Evolutionary conservation across 2,329 filamentous ascomycete species (phyloP).

Genomic region (Apiospora rasikravindrae): DNA sequence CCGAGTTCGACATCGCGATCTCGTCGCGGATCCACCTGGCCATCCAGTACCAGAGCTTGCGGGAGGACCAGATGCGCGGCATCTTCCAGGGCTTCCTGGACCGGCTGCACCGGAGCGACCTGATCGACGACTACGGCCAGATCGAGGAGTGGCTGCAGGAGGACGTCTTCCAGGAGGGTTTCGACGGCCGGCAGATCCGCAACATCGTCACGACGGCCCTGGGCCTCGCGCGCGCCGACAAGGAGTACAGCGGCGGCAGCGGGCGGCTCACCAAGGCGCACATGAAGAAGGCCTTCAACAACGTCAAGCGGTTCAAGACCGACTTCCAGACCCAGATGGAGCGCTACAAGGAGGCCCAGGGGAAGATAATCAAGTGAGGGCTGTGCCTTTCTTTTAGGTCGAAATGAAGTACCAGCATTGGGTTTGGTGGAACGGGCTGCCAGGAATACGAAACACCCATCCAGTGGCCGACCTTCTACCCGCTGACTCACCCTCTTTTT

Average conservation of each 20-base stretch:
- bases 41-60: constrained; percentile 27
- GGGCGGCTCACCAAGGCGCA: neutral
- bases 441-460: too few species aligned
- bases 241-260: neutral
- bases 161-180: neutral
- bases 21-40: constrained; percentile 32
- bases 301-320: neutral
- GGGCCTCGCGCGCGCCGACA: constrained; percentile 9
- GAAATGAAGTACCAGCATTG: too few species aligned
- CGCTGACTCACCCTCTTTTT: too few species aligned
- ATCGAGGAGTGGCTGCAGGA: neutral
- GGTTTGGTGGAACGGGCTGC: too few species aligned
- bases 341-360: neutral
- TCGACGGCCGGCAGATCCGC: constrained; percentile 24
- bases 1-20: constrained; percentile 32
- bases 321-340: neutral
- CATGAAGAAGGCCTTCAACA: neutral
- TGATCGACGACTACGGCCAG: neutral
- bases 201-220: constrained; percentile 26
- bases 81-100: constrained; percentile 26
- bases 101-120: constrained; percentile 20
- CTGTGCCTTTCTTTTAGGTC: too few species aligned
- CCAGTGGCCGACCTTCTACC: too few species aligned
- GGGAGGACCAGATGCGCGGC: constrained; percentile 32
- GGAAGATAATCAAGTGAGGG: neutral